Conservation (phyloP, 805 yeast species). For the Candida orba region DNA sequence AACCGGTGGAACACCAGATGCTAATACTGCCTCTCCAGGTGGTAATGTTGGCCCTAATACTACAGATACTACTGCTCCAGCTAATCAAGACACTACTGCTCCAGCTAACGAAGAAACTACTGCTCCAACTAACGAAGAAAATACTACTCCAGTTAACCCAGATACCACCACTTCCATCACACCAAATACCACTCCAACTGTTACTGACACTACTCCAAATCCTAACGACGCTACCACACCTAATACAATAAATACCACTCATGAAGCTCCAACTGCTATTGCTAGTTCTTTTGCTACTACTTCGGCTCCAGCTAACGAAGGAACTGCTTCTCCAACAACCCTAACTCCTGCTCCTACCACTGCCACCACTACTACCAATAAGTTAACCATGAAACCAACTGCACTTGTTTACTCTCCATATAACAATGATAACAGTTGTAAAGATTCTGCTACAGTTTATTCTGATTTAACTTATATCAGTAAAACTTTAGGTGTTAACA, state of each 20-base stretch:
- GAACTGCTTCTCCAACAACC: slow-evolving; percentile 20
- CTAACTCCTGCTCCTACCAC: not conserved
- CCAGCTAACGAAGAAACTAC: slow-evolving; percentile 9
- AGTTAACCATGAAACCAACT: slow-evolving; percentile 35
- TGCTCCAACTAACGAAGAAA: too few relatives aligned
- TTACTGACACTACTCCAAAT: slow-evolving; percentile 2
- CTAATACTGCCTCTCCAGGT: slow-evolving; percentile 5
- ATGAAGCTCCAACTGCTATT: slow-evolving; percentile 28
- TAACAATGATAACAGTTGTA: slow-evolving; percentile 60
- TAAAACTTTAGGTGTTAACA: slow-evolving; percentile 48
- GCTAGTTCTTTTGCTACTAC: slow-evolving; percentile 27
- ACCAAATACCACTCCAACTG: slow-evolving; percentile 1
- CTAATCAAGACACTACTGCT: slow-evolving; percentile 1
- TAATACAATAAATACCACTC: slow-evolving; percentile 14
- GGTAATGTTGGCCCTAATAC: slow-evolving; percentile 13
- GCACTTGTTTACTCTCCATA: slow-evolving; percentile 78
- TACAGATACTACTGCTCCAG: not conserved
- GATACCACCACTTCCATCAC: slow-evolving; percentile 9
- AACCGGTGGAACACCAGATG: slow-evolving; percentile 2
- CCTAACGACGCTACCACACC: slow-evolving; percentile 9
- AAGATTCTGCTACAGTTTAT: slow-evolving; percentile 43
- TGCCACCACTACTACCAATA: slow-evolving; percentile 12
- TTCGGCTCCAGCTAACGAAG: slow-evolving; percentile 12
- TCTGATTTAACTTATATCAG: slow-evolving; percentile 53
- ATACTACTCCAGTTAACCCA: slow-evolving; percentile 8